Evolutionary conservation across 2,329 filamentous ascomycete genomes (phyloP), one percentile per base, ranked within the genome.

Genomic region (Scedosporium minutisporum): DNA sequence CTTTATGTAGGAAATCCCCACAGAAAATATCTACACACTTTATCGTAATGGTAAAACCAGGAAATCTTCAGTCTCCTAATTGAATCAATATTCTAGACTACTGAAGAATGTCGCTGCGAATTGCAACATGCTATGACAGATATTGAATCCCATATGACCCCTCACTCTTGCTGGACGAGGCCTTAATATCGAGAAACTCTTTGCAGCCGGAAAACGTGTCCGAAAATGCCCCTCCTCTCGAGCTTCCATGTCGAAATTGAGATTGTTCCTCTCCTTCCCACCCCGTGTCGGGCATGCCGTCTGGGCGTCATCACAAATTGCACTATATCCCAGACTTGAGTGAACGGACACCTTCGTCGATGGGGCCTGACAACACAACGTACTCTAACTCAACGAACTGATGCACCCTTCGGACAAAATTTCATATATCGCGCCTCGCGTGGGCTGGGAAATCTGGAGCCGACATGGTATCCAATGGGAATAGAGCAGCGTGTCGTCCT

Each of bases 31-130:
- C 51, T 14, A 14, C 18, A 10, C 51, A 55, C 21, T 55, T 16
- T 23, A 55, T 23, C 51, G 23, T 23, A n/a, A 18, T 14, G 21
- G 18, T 29, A 23, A 55, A 55, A 55, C 51, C 51, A 55, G 51
- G 51, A 55, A 55, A 23, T 25, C 21, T 55, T 21, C 18, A 55
- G 12, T 18, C 18, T 55, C 21, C 51, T 55, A 55, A 55, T 55
- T 55, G 51, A 55, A 55, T 23, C 51, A 55, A 55, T 55, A 55
- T 55, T 55, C 51, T 55, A 55, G 51, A 55, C 51, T 55, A n/a
- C 23, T 55, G 51, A 55, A 55, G 51, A 55, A 55, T 55, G 51
- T 55, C 6, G 51, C 18, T 27, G 18, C 23, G 51, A 27, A 55
- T 27, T 55, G 23, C 51, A 23, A 27, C 18, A 29, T 55, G 51